Evolutionary conservation across 148 eudicot genomes (phyloP).

Genomic region (Limonium bicolor): DNA sequence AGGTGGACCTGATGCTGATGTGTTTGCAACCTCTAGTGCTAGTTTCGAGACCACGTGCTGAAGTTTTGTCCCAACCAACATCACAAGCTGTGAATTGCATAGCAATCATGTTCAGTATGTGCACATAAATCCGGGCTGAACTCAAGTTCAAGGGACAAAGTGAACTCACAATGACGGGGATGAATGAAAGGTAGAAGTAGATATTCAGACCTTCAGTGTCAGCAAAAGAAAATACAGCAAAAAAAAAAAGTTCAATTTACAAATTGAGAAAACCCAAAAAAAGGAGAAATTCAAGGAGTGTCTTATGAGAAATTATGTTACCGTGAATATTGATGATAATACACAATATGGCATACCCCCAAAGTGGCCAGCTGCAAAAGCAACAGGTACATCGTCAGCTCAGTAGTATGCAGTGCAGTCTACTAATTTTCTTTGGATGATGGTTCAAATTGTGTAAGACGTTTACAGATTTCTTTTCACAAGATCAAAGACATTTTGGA

Average conservation of each 20-base stretch:
- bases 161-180: slow-evolving; percentile 80
- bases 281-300: slow-evolving; percentile 65
- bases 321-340: slow-evolving; percentile 85
- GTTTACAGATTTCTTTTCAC: too few species aligned
- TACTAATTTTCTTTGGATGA: too few species aligned
- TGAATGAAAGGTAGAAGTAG: slow-evolving; percentile 93
- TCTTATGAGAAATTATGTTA: slow-evolving; percentile 12
- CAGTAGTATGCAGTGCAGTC: too few species aligned
- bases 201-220: slow-evolving; percentile 64
- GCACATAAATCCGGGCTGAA: too few species aligned
- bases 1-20: slow-evolving; percentile 43
- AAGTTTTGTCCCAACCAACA: slow-evolving; percentile 96
- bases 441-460: too few species aligned
- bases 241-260: background rate
- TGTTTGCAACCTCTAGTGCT: slow-evolving; percentile 71
- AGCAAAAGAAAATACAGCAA: background rate
- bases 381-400: too few species aligned
- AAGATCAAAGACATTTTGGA: too few species aligned
- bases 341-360: slow-evolving; percentile 93
- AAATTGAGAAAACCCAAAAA: background rate
- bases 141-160: background rate
- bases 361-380: slow-evolving; percentile 93
- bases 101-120: background rate
- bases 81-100: slow-evolving; percentile 44
- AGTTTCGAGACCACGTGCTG: slow-evolving; percentile 92